Conservation (phyloP, 441 rosid genomes). For the Mallotus japonicus region DNA sequence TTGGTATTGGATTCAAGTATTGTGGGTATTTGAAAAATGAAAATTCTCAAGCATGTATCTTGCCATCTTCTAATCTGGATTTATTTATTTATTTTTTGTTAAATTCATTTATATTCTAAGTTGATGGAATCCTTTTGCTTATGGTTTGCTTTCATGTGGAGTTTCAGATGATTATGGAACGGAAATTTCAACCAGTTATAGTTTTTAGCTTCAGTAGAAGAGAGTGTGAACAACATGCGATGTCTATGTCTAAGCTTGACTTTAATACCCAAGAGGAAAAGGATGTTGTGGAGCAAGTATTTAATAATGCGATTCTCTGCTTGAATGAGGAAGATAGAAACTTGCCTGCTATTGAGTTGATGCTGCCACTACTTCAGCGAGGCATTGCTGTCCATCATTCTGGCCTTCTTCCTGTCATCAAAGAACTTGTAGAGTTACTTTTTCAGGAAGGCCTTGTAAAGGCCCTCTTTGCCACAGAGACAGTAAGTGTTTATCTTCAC, state of each 20-base stretch:
- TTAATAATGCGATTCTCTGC: slow-evolving; percentile 77
- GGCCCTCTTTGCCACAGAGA: slow-evolving; percentile 97
- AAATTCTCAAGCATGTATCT: background rate
- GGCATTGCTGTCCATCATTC: slow-evolving; percentile 99
- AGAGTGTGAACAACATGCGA: slow-evolving; percentile 96
- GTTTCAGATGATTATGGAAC: slow-evolving; percentile 94
- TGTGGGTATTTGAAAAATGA: background rate
- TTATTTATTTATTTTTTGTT: background rate
- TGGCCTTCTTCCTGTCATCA: slow-evolving; percentile 97
- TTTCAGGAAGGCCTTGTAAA: slow-evolving; percentile 99
- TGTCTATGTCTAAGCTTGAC: slow-evolving; percentile 98
- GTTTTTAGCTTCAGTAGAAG: slow-evolving; percentile 99
- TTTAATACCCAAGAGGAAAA: slow-evolving; percentile 89
- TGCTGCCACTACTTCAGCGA: slow-evolving; percentile 94
- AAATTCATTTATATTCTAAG: background rate
- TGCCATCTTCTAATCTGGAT: background rate
- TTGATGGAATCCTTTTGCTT: slow-evolving; percentile 1
- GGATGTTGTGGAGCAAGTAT: slow-evolving; percentile 71
- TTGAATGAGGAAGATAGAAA: slow-evolving; percentile 94
- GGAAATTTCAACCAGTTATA: slow-evolving; percentile 91
- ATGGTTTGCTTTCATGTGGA: background rate
- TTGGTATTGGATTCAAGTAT: background rate
- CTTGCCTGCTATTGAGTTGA: slow-evolving; percentile 90
- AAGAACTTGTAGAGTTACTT: slow-evolving; percentile 97
- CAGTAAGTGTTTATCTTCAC: slow-evolving; percentile 50